Evolutionary conservation across 225 moss, liverwort and hornwort species (phyloP).

Genomic region (Marchantia paleacea): DNA sequence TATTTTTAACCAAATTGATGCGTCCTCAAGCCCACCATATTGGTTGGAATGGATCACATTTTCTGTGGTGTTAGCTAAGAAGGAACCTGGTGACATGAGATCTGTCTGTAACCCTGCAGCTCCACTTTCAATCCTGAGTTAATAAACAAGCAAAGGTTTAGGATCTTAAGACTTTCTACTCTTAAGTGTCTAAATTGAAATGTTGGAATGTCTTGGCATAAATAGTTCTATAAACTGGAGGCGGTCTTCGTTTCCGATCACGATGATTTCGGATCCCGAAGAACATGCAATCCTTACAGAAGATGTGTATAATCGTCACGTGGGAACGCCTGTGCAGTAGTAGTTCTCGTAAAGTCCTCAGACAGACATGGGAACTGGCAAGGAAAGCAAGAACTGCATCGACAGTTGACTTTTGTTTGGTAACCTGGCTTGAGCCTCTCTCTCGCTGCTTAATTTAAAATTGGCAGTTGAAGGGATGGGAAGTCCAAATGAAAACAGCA

Average conservation of each 20-base stretch:
- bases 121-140: neutral
- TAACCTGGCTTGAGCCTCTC: too few species aligned
- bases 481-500: too few species aligned
- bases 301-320: neutral
- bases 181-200: neutral
- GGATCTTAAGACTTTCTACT: neutral
- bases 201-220: neutral
- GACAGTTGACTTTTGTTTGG: too few species aligned
- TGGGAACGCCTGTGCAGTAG: neutral
- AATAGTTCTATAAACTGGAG: neutral
- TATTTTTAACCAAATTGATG: neutral
- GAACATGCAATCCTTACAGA: neutral
- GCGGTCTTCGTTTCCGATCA: neutral
- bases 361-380: too few species aligned
- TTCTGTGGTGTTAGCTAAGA: neutral
- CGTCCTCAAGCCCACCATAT: neutral
- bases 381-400: too few species aligned
- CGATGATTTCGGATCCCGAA: slow-evolving; percentile 4
- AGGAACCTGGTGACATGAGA: neutral
- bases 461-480: too few species aligned
- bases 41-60: neutral
- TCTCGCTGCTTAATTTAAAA: too few species aligned
- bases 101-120: slow-evolving; percentile 2
- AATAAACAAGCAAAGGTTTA: neutral
- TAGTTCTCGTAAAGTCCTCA: neutral